phyloP scores from a whole-genome alignment of 1,139 yeast species.

The Geotrichum candidum region DNA sequence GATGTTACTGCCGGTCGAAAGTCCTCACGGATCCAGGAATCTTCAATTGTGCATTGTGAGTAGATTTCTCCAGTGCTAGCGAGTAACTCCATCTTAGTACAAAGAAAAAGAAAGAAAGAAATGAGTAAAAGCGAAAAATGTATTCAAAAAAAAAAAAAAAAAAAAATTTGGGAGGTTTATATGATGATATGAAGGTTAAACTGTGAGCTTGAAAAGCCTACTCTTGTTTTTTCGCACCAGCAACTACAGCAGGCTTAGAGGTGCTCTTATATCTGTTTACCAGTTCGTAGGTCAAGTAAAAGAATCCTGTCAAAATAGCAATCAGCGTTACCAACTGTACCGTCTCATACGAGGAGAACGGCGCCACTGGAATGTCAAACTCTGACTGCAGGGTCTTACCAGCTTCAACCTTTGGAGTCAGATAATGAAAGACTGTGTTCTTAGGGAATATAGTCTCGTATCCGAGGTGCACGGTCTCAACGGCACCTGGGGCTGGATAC shows the following conservation, averaged over 20 bases:
- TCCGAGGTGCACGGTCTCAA: slow-evolving; percentile 38
- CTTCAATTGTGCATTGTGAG: slow-evolving; percentile 8
- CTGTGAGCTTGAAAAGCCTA: neutral
- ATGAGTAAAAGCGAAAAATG: neutral
- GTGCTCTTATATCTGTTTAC: neutral
- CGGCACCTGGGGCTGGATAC: slow-evolving; percentile 30
- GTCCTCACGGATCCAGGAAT: slow-evolving; percentile 11
- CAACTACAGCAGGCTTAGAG: neutral
- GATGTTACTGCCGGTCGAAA: neutral
- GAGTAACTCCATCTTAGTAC: neutral
- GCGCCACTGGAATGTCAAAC: slow-evolving; percentile 38
- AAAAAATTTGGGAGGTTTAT: neutral
- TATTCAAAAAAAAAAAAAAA: neutral
- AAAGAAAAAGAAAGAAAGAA: neutral
- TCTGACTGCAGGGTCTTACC: slow-evolving; percentile 18
- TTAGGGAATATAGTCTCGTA: slow-evolving; percentile 43
- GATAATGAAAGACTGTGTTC: slow-evolving; percentile 40
- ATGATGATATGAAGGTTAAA: neutral
- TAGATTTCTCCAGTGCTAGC: slow-evolving; percentile 9
- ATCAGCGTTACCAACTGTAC: slow-evolving; percentile 34
- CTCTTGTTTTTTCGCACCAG: neutral
- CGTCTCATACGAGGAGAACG: slow-evolving; percentile 25
- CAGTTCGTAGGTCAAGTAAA: slow-evolving; percentile 33
- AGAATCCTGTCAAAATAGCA: slow-evolving; percentile 32
- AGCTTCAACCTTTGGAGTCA: slow-evolving; percentile 19